Conservation (phyloP, 1,139 yeast genomes). For the Schizosaccharomyces versatilis region DNA sequence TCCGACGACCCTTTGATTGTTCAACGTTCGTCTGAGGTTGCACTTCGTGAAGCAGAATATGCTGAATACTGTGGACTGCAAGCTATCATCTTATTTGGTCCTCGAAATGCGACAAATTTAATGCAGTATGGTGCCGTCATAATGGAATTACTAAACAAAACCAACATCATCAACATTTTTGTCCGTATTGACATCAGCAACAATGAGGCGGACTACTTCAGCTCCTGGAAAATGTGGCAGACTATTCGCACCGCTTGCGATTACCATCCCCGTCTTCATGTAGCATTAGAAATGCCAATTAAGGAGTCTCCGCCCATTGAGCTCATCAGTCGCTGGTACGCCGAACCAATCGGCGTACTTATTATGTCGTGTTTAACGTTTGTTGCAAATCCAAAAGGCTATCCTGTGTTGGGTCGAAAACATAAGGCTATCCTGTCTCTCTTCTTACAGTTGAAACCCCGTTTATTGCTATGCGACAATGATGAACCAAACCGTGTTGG, state of each 20-base stretch:
- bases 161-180: neutral
- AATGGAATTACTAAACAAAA: slow-evolving; percentile 15
- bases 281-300: slow-evolving; percentile 36
- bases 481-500: neutral
- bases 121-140: slow-evolving; percentile 29
- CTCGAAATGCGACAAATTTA: slow-evolving; percentile 31
- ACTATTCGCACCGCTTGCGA: slow-evolving; percentile 33
- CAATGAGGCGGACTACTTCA: neutral
- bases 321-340: slow-evolving; percentile 34
- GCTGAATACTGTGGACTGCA: slow-evolving; percentile 34
- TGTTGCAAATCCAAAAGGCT: slow-evolving; percentile 33
- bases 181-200: neutral
- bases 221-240: slow-evolving; percentile 51
- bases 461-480: neutral
- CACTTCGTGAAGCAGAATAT: slow-evolving; percentile 34
- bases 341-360: slow-evolving; percentile 40
- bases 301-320: slow-evolving; percentile 26
- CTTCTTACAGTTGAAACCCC: slow-evolving; percentile 16
- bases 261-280: slow-evolving; percentile 29
- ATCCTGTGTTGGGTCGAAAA: slow-evolving; percentile 38
- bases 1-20: slow-evolving; percentile 28
- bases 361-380: slow-evolving; percentile 33
- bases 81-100: slow-evolving; percentile 36
- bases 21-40: slow-evolving; percentile 31
- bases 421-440: slow-evolving; percentile 28